Evolutionary conservation across 768 basidiomycete genomes (phyloP).

Genomic region (Amanita phalloides): DNA sequence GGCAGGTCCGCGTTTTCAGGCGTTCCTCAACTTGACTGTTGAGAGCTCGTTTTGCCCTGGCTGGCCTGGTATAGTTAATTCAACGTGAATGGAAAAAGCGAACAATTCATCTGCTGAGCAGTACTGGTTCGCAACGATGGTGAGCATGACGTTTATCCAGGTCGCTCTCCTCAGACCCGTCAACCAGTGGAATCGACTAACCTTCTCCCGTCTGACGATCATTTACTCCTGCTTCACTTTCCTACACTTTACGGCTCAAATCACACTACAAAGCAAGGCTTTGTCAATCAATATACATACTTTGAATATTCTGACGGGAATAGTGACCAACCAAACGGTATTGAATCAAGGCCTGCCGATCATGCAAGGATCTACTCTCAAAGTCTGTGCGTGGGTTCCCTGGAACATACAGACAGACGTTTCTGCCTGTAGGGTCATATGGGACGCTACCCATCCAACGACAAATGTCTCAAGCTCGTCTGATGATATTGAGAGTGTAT

Average conservation of each 20-base stretch:
- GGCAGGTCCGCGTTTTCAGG: slow-evolving; percentile 15
- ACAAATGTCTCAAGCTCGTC: background rate
- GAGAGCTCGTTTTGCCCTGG: background rate
- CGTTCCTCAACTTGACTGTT: slow-evolving; percentile 16
- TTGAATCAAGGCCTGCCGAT: slow-evolving; percentile 41
- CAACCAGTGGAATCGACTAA: slow-evolving; percentile 56
- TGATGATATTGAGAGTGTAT: background rate
- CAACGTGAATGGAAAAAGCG: slow-evolving; percentile 11
- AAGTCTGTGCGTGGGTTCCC: slow-evolving; percentile 48
- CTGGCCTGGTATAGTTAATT: background rate
- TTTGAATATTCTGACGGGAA: slow-evolving; percentile 36
- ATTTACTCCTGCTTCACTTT: slow-evolving; percentile 60
- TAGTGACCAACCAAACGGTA: slow-evolving; percentile 40
- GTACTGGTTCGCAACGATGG: slow-evolving; percentile 28
- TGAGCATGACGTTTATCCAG: slow-evolving; percentile 18
- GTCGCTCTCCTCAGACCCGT: background rate
- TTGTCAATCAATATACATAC: slow-evolving; percentile 56
- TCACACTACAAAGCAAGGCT: slow-evolving; percentile 57
- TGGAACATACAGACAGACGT: slow-evolving; percentile 24
- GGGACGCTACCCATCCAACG: slow-evolving; percentile 25
- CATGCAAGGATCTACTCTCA: slow-evolving; percentile 34
- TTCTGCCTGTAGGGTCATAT: slow-evolving; percentile 41
- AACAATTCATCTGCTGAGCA: slow-evolving; percentile 22
- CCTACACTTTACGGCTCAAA: slow-evolving; percentile 55
- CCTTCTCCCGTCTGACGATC: slow-evolving; percentile 54